Evolutionary conservation across 1,284 basidiomycete genomes (phyloP).

Genomic region (Malassezia slooffiae): DNA sequence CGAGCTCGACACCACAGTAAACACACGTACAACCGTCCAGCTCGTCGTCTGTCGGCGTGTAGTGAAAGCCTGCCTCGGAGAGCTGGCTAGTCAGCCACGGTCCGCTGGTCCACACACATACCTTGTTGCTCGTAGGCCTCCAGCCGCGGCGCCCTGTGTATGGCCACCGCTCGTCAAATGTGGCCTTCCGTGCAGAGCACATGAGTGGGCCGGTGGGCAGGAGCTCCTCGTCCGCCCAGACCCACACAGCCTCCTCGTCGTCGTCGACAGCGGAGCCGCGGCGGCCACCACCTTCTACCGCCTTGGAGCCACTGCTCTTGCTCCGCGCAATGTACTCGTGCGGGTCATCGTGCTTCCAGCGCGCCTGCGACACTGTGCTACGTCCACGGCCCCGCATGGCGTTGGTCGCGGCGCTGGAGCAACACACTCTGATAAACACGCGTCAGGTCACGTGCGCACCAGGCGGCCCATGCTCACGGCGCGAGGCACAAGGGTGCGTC

Average conservation of each 20-base stretch:
- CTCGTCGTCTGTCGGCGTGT: constrained; percentile 30
- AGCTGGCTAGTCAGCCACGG: too few species aligned
- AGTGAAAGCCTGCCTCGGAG: constrained; percentile 44
- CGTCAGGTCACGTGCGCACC: too few species aligned
- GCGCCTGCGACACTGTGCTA: not conserved
- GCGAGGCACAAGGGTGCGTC: too few species aligned
- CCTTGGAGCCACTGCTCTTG: constrained; percentile 1
- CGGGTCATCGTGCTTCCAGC: constrained; percentile 12
- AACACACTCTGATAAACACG: not conserved
- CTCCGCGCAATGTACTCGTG: constrained; percentile 2
- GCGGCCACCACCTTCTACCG: not conserved
- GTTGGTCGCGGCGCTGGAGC: too few species aligned
- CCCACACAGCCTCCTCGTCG: constrained; percentile 15
- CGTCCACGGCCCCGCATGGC: constrained; percentile 2
- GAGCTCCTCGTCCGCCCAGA: constrained; percentile 20
- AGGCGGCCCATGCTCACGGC: too few species aligned
- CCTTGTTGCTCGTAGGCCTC: constrained; percentile 44
- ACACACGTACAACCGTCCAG: constrained; percentile 41
- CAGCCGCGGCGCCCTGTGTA: constrained; percentile 44
- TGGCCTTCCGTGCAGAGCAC: constrained; percentile 32
- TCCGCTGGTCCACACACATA: not conserved
- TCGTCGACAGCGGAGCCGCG: constrained; percentile 13
- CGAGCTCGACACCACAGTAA: constrained; percentile 38
- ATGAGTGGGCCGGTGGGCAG: constrained; percentile 34
- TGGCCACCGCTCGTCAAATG: constrained; percentile 39